A percentile compares a stretch with the other conserved stretches of the same genome.
These are phyloP conservation scores for Chrysoporthe puriensis DNA, from an alignment of 2,329 filamentous ascomycete genomes.

Conservation along the genomic window DNA sequence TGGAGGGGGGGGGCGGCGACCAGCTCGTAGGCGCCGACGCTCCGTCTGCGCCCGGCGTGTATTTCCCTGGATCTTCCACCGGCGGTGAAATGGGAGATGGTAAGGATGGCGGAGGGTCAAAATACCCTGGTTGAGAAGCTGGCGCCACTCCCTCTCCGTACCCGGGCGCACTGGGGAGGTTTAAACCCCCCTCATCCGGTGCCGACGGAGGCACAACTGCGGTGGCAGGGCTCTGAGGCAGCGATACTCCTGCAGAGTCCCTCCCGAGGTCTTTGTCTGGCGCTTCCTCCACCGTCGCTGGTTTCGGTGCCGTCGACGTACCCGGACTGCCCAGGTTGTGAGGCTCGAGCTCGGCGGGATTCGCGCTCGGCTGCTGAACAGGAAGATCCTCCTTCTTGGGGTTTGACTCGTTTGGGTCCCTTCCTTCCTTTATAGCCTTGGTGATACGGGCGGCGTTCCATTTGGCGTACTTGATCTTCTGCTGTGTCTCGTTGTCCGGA, in stretches of 20 bases:
- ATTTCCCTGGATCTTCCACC: conserved; percentile 34
- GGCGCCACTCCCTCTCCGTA: conserved; percentile 29
- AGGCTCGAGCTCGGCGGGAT: conserved; percentile 68
- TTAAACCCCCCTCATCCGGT: conserved; percentile 33
- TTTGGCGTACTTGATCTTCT: conserved; percentile 96
- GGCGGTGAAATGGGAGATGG: conserved; percentile 37
- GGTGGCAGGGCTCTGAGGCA: conserved; percentile 43
- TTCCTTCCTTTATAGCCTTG: conserved; percentile 86
- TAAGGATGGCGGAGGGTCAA: conserved; percentile 29
- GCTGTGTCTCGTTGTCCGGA: conserved; percentile 72
- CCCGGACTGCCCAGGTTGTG: conserved; percentile 49
- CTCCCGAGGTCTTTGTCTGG: conserved; percentile 48
- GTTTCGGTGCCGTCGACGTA: conserved; percentile 35
- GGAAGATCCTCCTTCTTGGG: conserved; percentile 64
- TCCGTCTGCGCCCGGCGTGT: conserved; percentile 32
- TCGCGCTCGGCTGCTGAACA: conserved; percentile 52
- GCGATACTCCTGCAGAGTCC: conserved; percentile 39
- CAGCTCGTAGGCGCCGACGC: conserved; percentile 33
- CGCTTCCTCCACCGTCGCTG: conserved; percentile 57
- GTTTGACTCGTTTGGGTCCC: conserved; percentile 91
- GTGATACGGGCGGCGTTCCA: conserved; percentile 91
- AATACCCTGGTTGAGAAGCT: conserved; percentile 24
- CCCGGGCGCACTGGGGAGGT: conserved; percentile 36
- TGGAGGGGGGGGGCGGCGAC: conserved; percentile 36
- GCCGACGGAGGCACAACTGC: conserved; percentile 34